These are phyloP conservation scores for Pestalotiopsis sp. DNA, from an alignment of 2,329 filamentous ascomycete genomes.

Conservation along the genomic window DNA sequence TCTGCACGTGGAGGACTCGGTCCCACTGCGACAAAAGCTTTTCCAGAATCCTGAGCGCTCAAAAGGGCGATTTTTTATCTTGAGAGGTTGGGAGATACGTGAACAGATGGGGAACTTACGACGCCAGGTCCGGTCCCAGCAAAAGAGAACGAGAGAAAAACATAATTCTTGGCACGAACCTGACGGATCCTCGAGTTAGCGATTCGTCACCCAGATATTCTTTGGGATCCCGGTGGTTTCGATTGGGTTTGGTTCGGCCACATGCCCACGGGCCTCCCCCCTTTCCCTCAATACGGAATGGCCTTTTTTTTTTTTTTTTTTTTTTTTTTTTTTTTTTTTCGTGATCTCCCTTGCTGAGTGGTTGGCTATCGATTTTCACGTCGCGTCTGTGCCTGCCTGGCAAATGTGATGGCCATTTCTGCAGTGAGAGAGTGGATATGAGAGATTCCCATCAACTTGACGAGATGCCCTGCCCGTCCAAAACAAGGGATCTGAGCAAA, in stretches of 20 bases:
- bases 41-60: not conserved
- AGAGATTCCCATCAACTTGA: not conserved
- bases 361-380: not conserved
- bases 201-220: slow-evolving; percentile 4
- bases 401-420: not conserved
- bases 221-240: not conserved
- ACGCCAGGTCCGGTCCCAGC: not conserved
- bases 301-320: not conserved
- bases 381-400: not conserved
- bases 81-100: not conserved
- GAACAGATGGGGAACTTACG: not conserved
- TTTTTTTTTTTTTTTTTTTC: not conserved
- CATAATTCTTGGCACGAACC: not conserved
- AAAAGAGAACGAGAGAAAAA: not conserved
- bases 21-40: not conserved
- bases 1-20: not conserved
- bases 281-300: slow-evolving; percentile 1
- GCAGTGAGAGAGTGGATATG: not conserved
- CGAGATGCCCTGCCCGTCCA: not conserved
- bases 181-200: not conserved
- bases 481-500: not conserved
- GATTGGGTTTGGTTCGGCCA: slow-evolving; percentile 9
- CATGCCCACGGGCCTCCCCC: slow-evolving; percentile 9
- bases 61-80: not conserved
- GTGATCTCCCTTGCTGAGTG: not conserved